Base-by-base conservation (phyloP, 1,139 yeast genomes). In the Yarrowia galli region DNA sequence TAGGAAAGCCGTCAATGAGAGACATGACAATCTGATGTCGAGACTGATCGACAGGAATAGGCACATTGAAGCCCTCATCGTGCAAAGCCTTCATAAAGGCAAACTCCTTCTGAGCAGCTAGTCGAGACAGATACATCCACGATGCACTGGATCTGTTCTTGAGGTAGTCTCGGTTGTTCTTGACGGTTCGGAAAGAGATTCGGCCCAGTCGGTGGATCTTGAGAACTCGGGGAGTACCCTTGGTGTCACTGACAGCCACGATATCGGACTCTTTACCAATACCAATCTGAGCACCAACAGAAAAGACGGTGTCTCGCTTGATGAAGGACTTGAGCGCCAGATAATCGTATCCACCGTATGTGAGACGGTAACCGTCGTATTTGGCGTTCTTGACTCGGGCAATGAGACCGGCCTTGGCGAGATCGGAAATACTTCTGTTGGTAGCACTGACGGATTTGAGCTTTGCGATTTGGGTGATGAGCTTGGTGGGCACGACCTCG, bases 251-350 rank as follows among this genome's bases (percentile, higher is more conserved):
- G 0, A 91, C 93, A n/a, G 95, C 85, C 77, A 89, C 92, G 74
- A 95, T 93, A 79, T 95, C 99, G 4, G 98, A 92, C 77, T 95
- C 99, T 77, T 95, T 95, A 74, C 99, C 99, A 66, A 96, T 97
- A 69, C 99, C 99, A 73, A 95, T 92, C 28, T 90, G 91, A 56
- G 89, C 84, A 20, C 97, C 98, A 15, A 95, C 86, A 2, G 96
- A 89, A 73, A 88, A 88, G 12, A 95, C 77, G 0, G 92, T 83
- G 64, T 88, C 87, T 72, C 93, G 83, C 74, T 89, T 90, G 12
- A 79, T 75, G 87, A 95, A 86, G 6, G 97, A 84, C 76, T 89
- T 91, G 72, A 95, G 82, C 0, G 98, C 98, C 71, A 96, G 82
- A 75, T 91, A 95, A 78, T 95, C 99, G 77, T 87, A 91, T 6